Conservation (phyloP, 805 yeast species). For the Ogataea paraovalis region DNA sequence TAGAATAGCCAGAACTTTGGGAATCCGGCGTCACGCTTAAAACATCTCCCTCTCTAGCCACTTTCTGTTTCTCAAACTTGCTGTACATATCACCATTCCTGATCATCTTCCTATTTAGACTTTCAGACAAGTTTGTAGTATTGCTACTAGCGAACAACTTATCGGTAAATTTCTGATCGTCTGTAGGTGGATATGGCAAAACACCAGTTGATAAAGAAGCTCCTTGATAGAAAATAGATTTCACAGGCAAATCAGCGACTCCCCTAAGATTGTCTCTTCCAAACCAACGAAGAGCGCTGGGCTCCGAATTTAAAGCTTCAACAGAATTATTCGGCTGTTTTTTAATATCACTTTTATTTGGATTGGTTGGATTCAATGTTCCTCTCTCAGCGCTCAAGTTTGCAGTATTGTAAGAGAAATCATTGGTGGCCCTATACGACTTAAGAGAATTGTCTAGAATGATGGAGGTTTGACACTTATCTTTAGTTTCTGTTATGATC, state of each 20-base stretch:
- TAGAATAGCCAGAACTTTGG: not conserved
- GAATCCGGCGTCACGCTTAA: not conserved
- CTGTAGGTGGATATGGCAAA: not conserved
- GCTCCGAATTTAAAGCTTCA: not conserved
- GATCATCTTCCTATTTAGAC: too few species aligned
- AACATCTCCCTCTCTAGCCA: not conserved
- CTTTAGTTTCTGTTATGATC: conserved; percentile 3
- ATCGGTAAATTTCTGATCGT: not conserved
- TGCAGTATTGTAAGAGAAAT: conserved; percentile 5
- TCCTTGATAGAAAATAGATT: conserved; percentile 1
- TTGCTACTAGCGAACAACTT: not conserved
- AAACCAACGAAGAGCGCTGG: not conserved
- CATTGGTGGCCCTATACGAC: conserved; percentile 5
- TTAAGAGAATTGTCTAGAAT: conserved; percentile 9
- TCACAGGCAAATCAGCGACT: not conserved
- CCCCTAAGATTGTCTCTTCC: not conserved
- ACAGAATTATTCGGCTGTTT: not conserved
- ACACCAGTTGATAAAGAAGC: not conserved
- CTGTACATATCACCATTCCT: too few species aligned
- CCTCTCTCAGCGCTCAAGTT: conserved; percentile 14
- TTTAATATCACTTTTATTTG: not conserved
- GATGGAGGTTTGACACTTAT: not conserved
- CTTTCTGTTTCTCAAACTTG: too few species aligned
- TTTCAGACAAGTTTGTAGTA: too few species aligned
- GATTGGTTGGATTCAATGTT: conserved; percentile 3